A percentile compares a stretch with the other conserved stretches of the same genome.
Evolutionary conservation across 2,329 filamentous ascomycete species (phyloP).

Genomic region (Ophiostoma triangulosporum): DNA sequence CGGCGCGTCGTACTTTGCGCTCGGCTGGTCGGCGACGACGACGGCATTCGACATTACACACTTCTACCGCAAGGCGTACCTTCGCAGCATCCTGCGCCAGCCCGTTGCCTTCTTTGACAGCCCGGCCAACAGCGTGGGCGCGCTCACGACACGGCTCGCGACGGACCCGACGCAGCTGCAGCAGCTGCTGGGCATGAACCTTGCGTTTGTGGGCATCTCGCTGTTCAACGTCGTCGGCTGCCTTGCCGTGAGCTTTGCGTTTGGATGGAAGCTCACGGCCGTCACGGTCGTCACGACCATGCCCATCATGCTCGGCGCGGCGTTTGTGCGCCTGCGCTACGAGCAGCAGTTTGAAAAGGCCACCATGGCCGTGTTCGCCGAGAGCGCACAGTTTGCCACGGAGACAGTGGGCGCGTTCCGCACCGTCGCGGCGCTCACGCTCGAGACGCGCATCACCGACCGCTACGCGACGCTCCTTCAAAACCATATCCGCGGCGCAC

Average conservation of each 20-base stretch:
- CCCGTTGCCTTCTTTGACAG: slow-evolving; percentile 47
- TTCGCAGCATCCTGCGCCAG: slow-evolving; percentile 45
- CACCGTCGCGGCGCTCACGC: slow-evolving; percentile 55
- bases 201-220: slow-evolving; percentile 48
- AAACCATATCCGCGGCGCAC: slow-evolving; percentile 45
- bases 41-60: slow-evolving; percentile 29
- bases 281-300: slow-evolving; percentile 47
- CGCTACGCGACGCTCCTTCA: slow-evolving; percentile 47
- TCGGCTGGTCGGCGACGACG: slow-evolving; percentile 20
- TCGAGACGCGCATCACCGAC: slow-evolving; percentile 50
- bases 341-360: slow-evolving; percentile 53
- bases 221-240: slow-evolving; percentile 53
- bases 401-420: slow-evolving; percentile 63
- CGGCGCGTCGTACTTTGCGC: slow-evolving; percentile 38
- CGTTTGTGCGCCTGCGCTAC: slow-evolving; percentile 39
- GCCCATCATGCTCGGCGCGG: slow-evolving; percentile 33
- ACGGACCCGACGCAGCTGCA: slow-evolving; percentile 46
- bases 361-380: slow-evolving; percentile 53
- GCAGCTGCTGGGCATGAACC: slow-evolving; percentile 48
- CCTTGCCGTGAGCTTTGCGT: slow-evolving; percentile 53
- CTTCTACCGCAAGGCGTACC: slow-evolving; percentile 46
- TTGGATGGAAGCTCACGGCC: slow-evolving; percentile 64
- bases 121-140: slow-evolving; percentile 45
- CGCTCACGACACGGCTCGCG: slow-evolving; percentile 42
- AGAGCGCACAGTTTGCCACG: slow-evolving; percentile 61